Evolutionary conservation across 2,329 filamentous ascomycete genomes (phyloP).

Genomic region (Rosellinia necatrix): DNA sequence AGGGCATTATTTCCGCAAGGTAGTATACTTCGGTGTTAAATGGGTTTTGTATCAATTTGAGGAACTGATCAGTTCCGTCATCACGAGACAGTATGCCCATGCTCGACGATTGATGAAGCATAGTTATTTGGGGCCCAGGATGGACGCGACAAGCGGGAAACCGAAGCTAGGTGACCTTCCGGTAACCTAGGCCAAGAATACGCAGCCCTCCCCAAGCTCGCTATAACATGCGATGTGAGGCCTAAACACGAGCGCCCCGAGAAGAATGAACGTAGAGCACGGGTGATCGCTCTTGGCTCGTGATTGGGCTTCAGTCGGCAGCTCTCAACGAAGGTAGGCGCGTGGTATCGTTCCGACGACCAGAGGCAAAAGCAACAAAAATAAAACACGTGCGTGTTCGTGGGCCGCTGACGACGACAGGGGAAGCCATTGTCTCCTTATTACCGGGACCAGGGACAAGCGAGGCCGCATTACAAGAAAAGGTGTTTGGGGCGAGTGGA

Average conservation of each 20-base stretch:
- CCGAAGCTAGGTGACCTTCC: background rate
- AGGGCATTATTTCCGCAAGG: background rate
- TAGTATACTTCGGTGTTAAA: conserved; percentile 51
- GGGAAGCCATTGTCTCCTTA: background rate
- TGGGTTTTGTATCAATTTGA: conserved; percentile 54
- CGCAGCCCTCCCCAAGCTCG: background rate
- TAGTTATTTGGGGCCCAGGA: background rate
- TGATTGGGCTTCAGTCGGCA: conserved; percentile 24
- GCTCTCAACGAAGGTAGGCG: conserved; percentile 4
- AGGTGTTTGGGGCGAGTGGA: conserved; percentile 12
- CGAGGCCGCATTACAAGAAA: background rate
- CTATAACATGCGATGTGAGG: background rate
- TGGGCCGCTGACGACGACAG: background rate
- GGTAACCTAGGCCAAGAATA: background rate
- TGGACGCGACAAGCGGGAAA: background rate
- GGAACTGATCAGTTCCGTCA: conserved; percentile 44
- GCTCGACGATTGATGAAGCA: conserved; percentile 2
- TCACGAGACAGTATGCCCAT: conserved; percentile 17
- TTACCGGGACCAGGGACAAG: background rate
- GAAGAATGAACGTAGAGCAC: background rate
- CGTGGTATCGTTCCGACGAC: background rate
- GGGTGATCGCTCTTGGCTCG: background rate
- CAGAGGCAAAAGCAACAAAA: background rate
- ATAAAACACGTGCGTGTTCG: conserved; percentile 8
- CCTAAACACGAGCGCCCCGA: background rate